phyloP scores from a whole-genome alignment of 1,139 yeast genomes.

The Spathaspora jeffriesii region DNA sequence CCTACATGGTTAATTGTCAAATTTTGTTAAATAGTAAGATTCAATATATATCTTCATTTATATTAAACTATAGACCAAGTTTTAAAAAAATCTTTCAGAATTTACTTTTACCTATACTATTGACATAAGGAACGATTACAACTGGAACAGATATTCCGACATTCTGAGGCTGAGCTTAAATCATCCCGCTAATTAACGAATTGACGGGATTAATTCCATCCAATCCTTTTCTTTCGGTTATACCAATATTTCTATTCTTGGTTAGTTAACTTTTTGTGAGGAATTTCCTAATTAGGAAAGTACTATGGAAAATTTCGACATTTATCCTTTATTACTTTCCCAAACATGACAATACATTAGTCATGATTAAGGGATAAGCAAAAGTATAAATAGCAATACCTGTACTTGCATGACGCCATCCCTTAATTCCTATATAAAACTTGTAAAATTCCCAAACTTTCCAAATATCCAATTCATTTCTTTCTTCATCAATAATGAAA shows the following conservation, averaged over 20 bases:
- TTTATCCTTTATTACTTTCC: neutral
- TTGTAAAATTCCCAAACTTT: neutral
- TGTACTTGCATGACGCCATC: neutral
- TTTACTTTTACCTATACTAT: no score
- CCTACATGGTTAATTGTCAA: no score
- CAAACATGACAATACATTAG: neutral
- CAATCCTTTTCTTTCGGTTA: neutral
- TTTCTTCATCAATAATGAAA: conserved; percentile 3
- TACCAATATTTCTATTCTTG: neutral
- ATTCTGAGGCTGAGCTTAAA: no score
- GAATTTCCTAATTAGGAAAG: conserved; percentile 6
- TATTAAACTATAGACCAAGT: no score
- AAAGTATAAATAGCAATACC: conserved; percentile 1
- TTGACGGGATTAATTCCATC: no score
- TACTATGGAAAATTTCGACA: neutral
- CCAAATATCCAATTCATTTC: neutral
- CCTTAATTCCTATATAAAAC: neutral
- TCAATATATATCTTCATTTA: no score
- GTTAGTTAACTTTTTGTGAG: neutral
- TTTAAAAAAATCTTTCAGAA: no score
- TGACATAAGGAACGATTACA: no score
- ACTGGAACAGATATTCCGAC: no score
- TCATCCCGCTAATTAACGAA: no score
- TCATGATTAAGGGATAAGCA: neutral
- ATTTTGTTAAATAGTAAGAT: no score